phyloP scores from a whole-genome alignment of 169 alveolate species.

The Blepharisma undulans region DNA sequence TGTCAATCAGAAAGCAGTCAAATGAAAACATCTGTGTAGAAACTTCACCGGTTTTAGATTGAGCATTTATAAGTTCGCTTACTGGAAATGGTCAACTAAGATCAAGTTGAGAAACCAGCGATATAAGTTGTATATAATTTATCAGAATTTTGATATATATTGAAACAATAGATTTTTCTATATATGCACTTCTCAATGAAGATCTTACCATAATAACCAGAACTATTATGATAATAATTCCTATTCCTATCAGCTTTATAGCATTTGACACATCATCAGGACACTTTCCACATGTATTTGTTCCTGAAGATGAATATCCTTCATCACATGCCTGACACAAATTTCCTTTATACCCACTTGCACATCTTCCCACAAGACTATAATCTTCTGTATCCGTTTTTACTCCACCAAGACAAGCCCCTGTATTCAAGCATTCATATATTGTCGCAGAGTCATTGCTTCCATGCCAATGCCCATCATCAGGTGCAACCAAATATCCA shows the following conservation, averaged over 20 bases:
- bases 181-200: constrained; percentile 33
- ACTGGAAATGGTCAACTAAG: constrained; percentile 51
- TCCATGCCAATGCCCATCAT: constrained; percentile 61
- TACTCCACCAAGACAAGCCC: constrained; percentile 54
- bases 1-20: constrained; percentile 44
- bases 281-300: constrained; percentile 42
- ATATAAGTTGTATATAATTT: constrained; percentile 46
- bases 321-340: constrained; percentile 20
- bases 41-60: constrained; percentile 35
- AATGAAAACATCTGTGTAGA: constrained; percentile 40
- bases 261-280: constrained; percentile 24
- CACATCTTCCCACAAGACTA: constrained; percentile 51
- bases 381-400: constrained; percentile 34
- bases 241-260: constrained; percentile 23
- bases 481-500: constrained; percentile 51
- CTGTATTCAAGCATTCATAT: constrained; percentile 41
- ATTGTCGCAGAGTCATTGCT: constrained; percentile 40
- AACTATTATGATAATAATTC: neutral
- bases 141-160: constrained; percentile 47
- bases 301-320: constrained; percentile 18
- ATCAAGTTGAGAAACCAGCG: constrained; percentile 36
- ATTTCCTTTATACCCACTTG: constrained; percentile 34
- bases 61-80: constrained; percentile 20
- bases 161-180: constrained; percentile 28
- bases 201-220: constrained; percentile 31